Evolutionary conservation across 805 yeast genomes (phyloP).

Genomic region (Wickerhamomyces bovis): DNA sequence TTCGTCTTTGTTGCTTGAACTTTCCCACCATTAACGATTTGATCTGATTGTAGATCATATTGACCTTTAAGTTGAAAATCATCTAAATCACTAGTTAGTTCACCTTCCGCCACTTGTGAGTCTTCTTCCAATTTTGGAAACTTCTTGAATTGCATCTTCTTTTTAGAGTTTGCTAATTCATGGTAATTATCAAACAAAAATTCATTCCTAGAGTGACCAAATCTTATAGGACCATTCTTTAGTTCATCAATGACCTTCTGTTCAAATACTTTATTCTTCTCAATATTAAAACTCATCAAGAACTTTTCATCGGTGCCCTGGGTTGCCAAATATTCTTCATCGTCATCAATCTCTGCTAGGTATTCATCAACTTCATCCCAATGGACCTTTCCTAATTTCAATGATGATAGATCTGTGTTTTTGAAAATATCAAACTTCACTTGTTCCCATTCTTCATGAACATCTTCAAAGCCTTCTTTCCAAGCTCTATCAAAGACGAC

Average conservation of each 20-base stretch:
- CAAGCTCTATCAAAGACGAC: conserved; percentile 66
- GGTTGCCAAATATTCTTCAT: conserved; percentile 6
- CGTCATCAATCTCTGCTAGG: conserved; percentile 14
- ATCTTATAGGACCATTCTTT: conserved; percentile 14
- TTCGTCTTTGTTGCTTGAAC: neutral
- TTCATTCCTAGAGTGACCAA: conserved; percentile 17
- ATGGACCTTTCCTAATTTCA: conserved; percentile 50
- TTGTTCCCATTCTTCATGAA: conserved; percentile 61
- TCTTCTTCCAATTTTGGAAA: conserved; percentile 10
- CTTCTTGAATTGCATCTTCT: conserved; percentile 19
- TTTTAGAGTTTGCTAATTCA: conserved; percentile 14
- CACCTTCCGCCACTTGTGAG: conserved; percentile 3
- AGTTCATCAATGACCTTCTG: conserved; percentile 16
- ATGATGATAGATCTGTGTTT: conserved; percentile 59
- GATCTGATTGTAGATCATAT: conserved; percentile 22
- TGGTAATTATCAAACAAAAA: conserved; percentile 14
- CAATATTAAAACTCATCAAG: conserved; percentile 14
- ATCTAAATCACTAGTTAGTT: neutral
- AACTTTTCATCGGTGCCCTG: conserved; percentile 18
- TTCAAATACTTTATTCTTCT: conserved; percentile 18
- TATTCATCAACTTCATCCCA: conserved; percentile 59
- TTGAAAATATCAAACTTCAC: conserved; percentile 70
- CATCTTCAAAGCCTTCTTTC: conserved; percentile 74
- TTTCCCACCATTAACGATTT: conserved; percentile 13
- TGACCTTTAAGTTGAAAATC: conserved; percentile 13